A percentile compares a stretch with the other conserved stretches of the same genome.
These are phyloP conservation scores for Torulaspora pretoriensis DNA, from an alignment of 1,139 yeast genomes.

Conservation along the genomic window DNA sequence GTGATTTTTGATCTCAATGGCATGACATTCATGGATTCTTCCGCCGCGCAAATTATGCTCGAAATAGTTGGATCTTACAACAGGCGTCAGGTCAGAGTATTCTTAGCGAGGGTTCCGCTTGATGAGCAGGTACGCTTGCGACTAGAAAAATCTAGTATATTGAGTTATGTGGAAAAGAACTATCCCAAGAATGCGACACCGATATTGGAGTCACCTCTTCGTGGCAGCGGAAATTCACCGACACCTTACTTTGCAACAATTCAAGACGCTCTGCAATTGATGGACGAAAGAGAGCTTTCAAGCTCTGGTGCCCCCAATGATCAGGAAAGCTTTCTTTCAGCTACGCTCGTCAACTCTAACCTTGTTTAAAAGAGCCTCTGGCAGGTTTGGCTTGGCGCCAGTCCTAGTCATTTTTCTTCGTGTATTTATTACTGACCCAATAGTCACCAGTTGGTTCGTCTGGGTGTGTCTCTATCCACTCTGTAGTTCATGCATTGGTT, in stretches of 20 bases:
- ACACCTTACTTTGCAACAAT: conserved; percentile 21
- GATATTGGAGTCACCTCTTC: not conserved
- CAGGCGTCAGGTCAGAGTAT: conserved; percentile 54
- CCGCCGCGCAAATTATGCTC: conserved; percentile 72
- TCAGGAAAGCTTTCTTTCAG: conserved; percentile 10
- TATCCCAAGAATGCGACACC: not conserved
- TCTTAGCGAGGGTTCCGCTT: conserved; percentile 60
- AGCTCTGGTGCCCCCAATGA: conserved; percentile 8
- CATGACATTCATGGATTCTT: conserved; percentile 81
- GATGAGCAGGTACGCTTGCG: conserved; percentile 39
- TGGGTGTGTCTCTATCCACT: not conserved
- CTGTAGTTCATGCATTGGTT: not conserved
- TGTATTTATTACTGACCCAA: not conserved
- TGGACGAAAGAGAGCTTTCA: conserved; percentile 14
- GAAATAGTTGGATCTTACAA: conserved; percentile 57
- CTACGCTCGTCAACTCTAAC: conserved; percentile 10
- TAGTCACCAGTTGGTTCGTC: too few species aligned
- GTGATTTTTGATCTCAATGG: conserved; percentile 82
- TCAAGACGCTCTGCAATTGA: conserved; percentile 18
- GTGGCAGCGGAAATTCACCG: not conserved
- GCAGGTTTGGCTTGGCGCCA: not conserved
- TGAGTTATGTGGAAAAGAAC: conserved; percentile 22
- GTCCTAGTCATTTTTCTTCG: not conserved
- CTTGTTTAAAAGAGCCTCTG: conserved; percentile 5
- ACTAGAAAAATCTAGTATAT: conserved; percentile 35